phyloP scores from a whole-genome alignment of 1,284 basidiomycete species.

The Sanghuangporus weigelae region DNA sequence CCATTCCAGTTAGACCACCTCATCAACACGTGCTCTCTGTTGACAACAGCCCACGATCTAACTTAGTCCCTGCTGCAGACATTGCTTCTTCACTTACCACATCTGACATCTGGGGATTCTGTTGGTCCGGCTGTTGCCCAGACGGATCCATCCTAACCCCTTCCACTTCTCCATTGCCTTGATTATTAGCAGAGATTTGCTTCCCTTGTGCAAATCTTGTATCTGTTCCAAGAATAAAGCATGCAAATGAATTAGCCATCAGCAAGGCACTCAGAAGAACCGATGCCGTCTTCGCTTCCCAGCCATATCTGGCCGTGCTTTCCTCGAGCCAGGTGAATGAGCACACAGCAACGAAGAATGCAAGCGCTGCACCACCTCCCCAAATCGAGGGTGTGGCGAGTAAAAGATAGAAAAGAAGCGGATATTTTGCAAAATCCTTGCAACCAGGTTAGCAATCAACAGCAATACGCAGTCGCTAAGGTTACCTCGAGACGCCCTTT shows the following conservation, averaged over 20 bases:
- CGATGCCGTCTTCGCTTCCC: slow-evolving; percentile 5
- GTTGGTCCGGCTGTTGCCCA: too few species aligned
- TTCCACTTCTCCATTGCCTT: too few species aligned
- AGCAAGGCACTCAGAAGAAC: slow-evolving; percentile 7
- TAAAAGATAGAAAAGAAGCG: slow-evolving; percentile 7
- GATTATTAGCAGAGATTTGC: too few species aligned
- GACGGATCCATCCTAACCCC: too few species aligned
- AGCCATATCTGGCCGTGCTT: slow-evolving; percentile 11
- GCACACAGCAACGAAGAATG: slow-evolving; percentile 14
- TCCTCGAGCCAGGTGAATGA: slow-evolving; percentile 14
- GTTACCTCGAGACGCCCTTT: slow-evolving; percentile 6
- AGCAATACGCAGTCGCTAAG: background rate
- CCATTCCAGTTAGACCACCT: too few species aligned
- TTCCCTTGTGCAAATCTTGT: background rate
- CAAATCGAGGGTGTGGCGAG: slow-evolving; percentile 8
- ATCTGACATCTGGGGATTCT: too few species aligned
- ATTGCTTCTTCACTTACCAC: too few species aligned
- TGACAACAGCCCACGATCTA: too few species aligned
- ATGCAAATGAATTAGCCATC: slow-evolving; percentile 2
- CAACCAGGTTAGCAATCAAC: background rate
- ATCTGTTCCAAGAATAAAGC: slow-evolving; percentile 8
- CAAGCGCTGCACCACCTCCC: slow-evolving; percentile 9
- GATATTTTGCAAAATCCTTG: background rate
- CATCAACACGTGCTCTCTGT: too few species aligned
- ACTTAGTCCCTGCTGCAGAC: too few species aligned